Evolutionary conservation across 208 protist species (phyloP).

Genomic region (Wallacemonas sp.): DNA sequence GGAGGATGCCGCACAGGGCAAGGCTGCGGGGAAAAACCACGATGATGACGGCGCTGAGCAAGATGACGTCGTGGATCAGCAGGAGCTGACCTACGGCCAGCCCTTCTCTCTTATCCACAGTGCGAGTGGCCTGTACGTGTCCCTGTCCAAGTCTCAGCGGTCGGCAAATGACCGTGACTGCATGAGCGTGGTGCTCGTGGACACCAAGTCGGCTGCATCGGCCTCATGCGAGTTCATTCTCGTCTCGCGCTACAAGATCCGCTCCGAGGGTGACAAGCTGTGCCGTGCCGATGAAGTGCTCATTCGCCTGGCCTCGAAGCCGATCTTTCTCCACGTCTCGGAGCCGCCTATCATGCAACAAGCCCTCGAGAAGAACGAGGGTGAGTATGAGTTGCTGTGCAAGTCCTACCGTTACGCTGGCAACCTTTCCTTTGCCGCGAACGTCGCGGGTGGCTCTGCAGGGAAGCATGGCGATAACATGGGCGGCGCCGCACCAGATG

Average conservation of each 20-base stretch:
- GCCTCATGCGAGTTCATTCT: constrained; percentile 62
- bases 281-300: constrained; percentile 64
- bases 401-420: constrained; percentile 40
- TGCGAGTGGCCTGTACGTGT: constrained; percentile 59
- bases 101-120: constrained; percentile 62
- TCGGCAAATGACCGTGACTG: constrained; percentile 69
- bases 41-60: constrained; percentile 13
- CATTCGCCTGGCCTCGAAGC: constrained; percentile 39
- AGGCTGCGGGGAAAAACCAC: constrained; percentile 3
- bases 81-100: constrained; percentile 66
- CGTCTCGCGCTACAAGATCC: constrained; percentile 75
- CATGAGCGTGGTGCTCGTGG: constrained; percentile 57
- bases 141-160: constrained; percentile 48
- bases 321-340: constrained; percentile 73
- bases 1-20: constrained; percentile 5
- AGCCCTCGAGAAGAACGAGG: constrained; percentile 13
- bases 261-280: constrained; percentile 67
- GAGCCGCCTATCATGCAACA: constrained; percentile 26
- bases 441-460: constrained; percentile 1
- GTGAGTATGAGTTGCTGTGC: constrained; percentile 27
- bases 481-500: constrained; percentile 3
- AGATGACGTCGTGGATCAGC: constrained; percentile 31
- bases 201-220: constrained; percentile 31
- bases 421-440: constrained; percentile 18
- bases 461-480: not conserved